Evolutionary conservation across 192 early-diverging fungal genomes (phyloP).

Genomic region (Coemansia nantahalensis): DNA sequence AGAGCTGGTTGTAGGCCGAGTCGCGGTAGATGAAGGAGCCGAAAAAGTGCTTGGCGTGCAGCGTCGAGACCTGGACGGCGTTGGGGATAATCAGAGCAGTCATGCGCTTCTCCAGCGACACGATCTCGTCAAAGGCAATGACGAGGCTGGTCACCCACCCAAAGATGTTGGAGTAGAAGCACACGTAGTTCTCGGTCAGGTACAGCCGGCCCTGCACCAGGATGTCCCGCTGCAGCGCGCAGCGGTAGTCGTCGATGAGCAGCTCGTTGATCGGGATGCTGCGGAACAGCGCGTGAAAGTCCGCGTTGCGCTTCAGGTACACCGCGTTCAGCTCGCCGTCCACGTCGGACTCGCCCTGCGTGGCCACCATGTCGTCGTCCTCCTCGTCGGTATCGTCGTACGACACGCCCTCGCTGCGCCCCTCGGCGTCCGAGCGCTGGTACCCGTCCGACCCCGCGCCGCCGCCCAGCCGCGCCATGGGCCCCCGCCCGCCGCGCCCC

Average conservation of each 20-base stretch:
- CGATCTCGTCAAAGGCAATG: slow-evolving; percentile 73
- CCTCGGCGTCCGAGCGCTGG: too few relatives aligned
- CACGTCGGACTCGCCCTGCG: slow-evolving; percentile 18
- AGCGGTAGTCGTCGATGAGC: slow-evolving; percentile 67
- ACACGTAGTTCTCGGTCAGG: slow-evolving; percentile 74
- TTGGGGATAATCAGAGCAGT: slow-evolving; percentile 87
- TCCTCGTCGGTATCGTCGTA: slow-evolving; percentile 27
- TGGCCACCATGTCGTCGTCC: not conserved
- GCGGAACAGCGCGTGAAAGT: slow-evolving; percentile 55
- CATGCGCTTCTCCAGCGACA: slow-evolving; percentile 80
- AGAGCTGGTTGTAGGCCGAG: slow-evolving; percentile 66
- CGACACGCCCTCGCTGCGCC: slow-evolving; percentile 7
- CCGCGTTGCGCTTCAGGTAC: slow-evolving; percentile 55
- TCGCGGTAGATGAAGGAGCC: slow-evolving; percentile 87
- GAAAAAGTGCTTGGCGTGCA: slow-evolving; percentile 72
- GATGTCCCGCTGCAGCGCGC: slow-evolving; percentile 88
- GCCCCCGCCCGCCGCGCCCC: not conserved
- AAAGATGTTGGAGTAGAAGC: slow-evolving; percentile 89
- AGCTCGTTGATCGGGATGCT: slow-evolving; percentile 56
- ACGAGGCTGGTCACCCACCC: slow-evolving; percentile 82
- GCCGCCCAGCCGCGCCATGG: not conserved
- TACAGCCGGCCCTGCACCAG: slow-evolving; percentile 83
- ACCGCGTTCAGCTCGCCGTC: slow-evolving; percentile 51
- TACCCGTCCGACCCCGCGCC: slow-evolving; percentile 1
- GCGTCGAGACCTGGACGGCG: slow-evolving; percentile 79